Evolutionary conservation across 2,329 filamentous ascomycete genomes (phyloP).

Genomic region (Harringtonia lauricola): DNA sequence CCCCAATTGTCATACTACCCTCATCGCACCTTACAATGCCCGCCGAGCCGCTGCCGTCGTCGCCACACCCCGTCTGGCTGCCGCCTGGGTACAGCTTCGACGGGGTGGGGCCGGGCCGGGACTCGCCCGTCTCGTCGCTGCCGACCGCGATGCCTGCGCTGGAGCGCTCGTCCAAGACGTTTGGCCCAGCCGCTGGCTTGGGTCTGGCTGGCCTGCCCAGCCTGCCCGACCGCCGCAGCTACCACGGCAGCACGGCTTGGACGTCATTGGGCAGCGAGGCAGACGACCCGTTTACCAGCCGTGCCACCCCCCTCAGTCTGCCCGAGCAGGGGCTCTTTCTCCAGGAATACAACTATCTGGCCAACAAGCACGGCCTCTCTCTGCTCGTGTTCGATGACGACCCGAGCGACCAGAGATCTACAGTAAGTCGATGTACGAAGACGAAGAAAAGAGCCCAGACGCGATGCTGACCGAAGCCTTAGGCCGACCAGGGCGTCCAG

Average conservation of each 20-base stretch:
- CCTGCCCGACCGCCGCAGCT: background rate
- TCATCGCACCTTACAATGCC: too few relatives aligned
- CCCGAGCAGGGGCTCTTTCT: conserved; percentile 33
- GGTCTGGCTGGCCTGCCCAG: background rate
- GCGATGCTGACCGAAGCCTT: conserved; percentile 8
- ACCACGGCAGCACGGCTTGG: conserved; percentile 42
- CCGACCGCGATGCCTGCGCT: background rate
- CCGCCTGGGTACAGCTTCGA: too few relatives aligned
- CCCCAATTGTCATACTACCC: too few relatives aligned
- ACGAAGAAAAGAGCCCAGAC: conserved; percentile 2
- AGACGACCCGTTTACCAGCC: conserved; percentile 32
- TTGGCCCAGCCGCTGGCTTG: background rate
- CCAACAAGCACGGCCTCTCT: conserved; percentile 46
- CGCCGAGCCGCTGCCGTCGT: too few relatives aligned
- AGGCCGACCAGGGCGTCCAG: too few relatives aligned
- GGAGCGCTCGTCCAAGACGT: too few relatives aligned
- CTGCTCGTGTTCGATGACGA: conserved; percentile 25
- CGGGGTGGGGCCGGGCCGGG: too few relatives aligned
- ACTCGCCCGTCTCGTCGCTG: too few relatives aligned
- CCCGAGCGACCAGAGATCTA: background rate
- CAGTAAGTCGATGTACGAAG: too few relatives aligned
- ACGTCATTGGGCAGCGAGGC: conserved; percentile 40
- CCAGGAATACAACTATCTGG: conserved; percentile 49
- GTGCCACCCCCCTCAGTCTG: conserved; percentile 32
- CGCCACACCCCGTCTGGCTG: too few relatives aligned